Evolutionary conservation across 2,329 filamentous ascomycete genomes (phyloP), one percentile per base, ranked within the genome.

Genomic region (Apiospora sp.): DNA sequence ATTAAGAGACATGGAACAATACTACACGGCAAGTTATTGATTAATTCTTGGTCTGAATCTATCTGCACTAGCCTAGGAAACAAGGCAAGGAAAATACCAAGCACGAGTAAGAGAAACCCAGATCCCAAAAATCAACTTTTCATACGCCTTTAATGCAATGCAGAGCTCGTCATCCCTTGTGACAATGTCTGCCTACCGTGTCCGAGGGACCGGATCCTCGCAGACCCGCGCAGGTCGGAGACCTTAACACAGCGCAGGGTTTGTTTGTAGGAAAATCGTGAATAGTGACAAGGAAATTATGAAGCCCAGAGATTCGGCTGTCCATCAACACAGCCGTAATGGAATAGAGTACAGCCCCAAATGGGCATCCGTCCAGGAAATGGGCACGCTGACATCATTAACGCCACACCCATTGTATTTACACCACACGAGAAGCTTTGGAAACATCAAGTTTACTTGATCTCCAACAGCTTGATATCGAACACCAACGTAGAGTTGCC

Each of bases 401-500:
- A 67, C 68, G 19, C 27, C 67, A 48, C 51, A 43, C 67, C 70
- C 72, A 43, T 49, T 54, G 13, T 30, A 70, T 58, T 34, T 64
- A 64, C 58, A 54, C 49, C 68, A 48, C 48, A 58, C 68, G 43
- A 24, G 44, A 58, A 58, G 34, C 67, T 30, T 44, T 43, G 24
- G 37, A 70, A 73, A 44, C 41, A 37, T 46, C 46, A 41, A 75
- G 72, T 84, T 87, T 92, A 95, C 88, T 95, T 95, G 85, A 95
- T 94, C 84, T 93, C 92, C 71, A 96, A 86, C 71, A 95, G 87
- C 89, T 96, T 96, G 79, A 96, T 89, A 83, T 99, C 97, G 83
- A 99, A 99, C 82, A 93, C 90, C 83, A 99, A 86, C 77, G 92
- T 94, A 83, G 94, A 96, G 90, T 98, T 98, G 79, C 88, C 89